These are phyloP conservation scores for Ogataea nakhonphanomensis DNA, from an alignment of 805 yeast genomes.

Conservation along the genomic window DNA sequence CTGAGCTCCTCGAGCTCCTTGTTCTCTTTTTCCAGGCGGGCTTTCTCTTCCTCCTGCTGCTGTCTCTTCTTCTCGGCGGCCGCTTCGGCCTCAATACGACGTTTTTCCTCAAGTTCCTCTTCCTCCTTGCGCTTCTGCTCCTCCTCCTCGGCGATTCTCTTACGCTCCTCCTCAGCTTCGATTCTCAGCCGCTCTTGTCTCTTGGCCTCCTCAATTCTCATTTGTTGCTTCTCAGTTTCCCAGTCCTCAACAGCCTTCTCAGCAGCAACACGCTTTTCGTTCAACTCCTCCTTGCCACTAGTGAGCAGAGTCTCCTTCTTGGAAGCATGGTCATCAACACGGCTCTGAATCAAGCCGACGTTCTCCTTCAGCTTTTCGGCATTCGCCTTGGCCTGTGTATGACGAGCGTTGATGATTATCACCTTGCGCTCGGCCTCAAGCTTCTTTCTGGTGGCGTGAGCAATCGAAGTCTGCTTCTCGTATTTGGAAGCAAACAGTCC, in stretches of 20 bases:
- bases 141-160: constrained; percentile 40
- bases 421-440: constrained; percentile 41
- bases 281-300: constrained; percentile 37
- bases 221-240: constrained; percentile 43
- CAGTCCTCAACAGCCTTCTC: constrained; percentile 39
- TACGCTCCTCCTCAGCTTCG: constrained; percentile 37
- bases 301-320: constrained; percentile 38
- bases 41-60: constrained; percentile 28
- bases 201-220: constrained; percentile 42
- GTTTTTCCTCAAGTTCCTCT: constrained; percentile 12
- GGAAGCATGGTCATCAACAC: constrained; percentile 43
- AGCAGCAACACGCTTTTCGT: constrained; percentile 39
- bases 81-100: no score
- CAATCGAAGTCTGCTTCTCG: constrained; percentile 33
- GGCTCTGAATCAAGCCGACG: constrained; percentile 40
- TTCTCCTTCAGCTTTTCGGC: constrained; percentile 39
- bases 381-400: constrained; percentile 37
- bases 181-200: constrained; percentile 44
- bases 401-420: constrained; percentile 32
- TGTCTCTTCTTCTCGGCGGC: no score
- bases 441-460: constrained; percentile 31
- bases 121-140: constrained; percentile 30
- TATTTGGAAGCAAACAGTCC: constrained; percentile 41
- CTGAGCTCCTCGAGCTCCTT: constrained; percentile 38
- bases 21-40: constrained; percentile 38